Conservation (phyloP, 2,329 filamentous ascomycete species). For the Aspergillus candidus region DNA sequence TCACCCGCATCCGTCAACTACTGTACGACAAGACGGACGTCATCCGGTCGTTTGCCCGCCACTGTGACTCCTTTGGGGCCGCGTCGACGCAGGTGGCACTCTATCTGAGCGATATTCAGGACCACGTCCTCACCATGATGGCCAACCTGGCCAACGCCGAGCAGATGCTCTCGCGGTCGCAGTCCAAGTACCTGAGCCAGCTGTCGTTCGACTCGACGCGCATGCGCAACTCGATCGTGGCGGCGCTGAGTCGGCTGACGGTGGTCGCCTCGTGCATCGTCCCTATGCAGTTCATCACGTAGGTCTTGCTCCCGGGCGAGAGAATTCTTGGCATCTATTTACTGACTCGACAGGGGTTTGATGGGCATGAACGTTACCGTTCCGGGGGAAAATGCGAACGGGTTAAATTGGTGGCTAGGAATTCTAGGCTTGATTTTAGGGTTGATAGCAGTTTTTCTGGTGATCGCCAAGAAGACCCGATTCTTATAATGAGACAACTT, state of each 20-base stretch:
- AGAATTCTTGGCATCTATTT: too few relatives aligned
- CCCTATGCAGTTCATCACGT: conserved; percentile 78
- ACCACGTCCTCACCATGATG: conserved; percentile 97
- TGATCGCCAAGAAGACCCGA: conserved; percentile 29
- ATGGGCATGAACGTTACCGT: conserved; percentile 43
- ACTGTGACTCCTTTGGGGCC: conserved; percentile 87
- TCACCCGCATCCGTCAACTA: conserved; percentile 80
- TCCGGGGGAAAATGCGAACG: conserved; percentile 25
- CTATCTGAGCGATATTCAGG: conserved; percentile 91
- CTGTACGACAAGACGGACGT: conserved; percentile 93
- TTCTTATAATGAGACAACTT: conserved; percentile 5
- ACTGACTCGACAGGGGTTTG: conserved; percentile 20
- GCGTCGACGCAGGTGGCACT: conserved; percentile 88
- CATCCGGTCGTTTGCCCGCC: conserved; percentile 89
- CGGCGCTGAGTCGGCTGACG: conserved; percentile 83
- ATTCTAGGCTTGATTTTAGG: conserved; percentile 34
- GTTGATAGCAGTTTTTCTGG: conserved; percentile 21
- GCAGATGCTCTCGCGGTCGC: conserved; percentile 85
- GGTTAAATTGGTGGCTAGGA: conserved; percentile 37
- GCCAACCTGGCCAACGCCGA: conserved; percentile 87
- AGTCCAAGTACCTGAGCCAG: conserved; percentile 89
- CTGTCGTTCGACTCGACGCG: conserved; percentile 82
- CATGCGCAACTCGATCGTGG: conserved; percentile 77
- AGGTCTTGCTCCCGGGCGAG: too few relatives aligned
- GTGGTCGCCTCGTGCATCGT: conserved; percentile 85